Evolutionary conservation across 495 filamentous ascomycete genomes (phyloP), one percentile per base, ranked within the genome.

Genomic region (Penicillium odoratum): DNA sequence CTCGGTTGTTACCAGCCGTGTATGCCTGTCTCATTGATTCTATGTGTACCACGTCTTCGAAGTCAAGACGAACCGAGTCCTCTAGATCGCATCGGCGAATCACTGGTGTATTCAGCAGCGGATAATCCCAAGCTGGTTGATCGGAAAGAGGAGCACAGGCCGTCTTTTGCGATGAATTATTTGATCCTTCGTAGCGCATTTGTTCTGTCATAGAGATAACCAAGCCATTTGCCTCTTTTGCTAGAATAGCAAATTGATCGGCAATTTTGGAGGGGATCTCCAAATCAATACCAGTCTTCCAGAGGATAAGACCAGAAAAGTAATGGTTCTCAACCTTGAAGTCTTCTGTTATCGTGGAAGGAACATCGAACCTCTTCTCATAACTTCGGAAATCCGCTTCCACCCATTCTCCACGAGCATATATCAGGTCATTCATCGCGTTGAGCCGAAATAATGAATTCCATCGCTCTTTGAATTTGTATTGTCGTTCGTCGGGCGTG

Each of bases 271-370:
- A 48, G 26, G 15, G 26, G 13, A 48, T n/a, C 15, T 48, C 26
- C 47, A 30, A 16, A 6, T 31, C 26, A 5, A 16, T 33, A 31
- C 26, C 26, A n/a, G 5, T 15, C n/a, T 33, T 48, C 47, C 47
- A 31, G 47, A 48, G 26, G 15, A 48, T 7, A 3, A 48, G 29
- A 48, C 47, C 47, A 48, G 15, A 5, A 31, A 48, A 48, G 47
- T 30, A 48, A 13, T 29, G 29, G 7, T 33, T 15, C 29, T 48
- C 25, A 11, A 30, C 21, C 21, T 29, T 48, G 29, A 48, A 33
- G 47, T 11, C 43, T 45, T 45, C 40, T 18, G 16, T 45, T 4
- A 45, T 45, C 40, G 18, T 16, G 15, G 40, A 18, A 16, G 18
- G 18, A 16, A 18, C 18, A 44, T 18, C 13, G 13, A 18, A 16